Evolutionary conservation across 306 rosid genomes (phyloP).

Genomic region (Prunus davidiana): DNA sequence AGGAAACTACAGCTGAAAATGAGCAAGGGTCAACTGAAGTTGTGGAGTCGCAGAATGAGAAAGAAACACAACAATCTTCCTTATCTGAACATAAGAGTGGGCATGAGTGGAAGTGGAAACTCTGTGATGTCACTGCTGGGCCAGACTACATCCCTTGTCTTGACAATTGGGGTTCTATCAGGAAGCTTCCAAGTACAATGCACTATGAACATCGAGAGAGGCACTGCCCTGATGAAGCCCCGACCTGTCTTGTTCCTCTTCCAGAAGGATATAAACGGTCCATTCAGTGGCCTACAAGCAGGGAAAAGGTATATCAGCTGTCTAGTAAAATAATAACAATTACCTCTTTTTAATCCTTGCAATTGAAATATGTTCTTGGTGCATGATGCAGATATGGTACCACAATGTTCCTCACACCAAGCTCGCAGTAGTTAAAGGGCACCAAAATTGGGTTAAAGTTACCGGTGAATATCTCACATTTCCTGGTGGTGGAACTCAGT

Average conservation of each 20-base stretch:
- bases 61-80: constrained; percentile 35
- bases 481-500: constrained; percentile 97
- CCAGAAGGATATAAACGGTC: constrained; percentile 68
- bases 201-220: constrained; percentile 82
- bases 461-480: constrained; percentile 70
- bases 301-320: constrained; percentile 56
- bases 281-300: constrained; percentile 79
- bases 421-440: constrained; percentile 77
- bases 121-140: constrained; percentile 71
- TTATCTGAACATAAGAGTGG: constrained; percentile 25
- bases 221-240: constrained; percentile 72
- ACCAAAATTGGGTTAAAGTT: constrained; percentile 93
- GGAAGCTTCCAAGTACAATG: constrained; percentile 46
- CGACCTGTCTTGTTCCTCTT: constrained; percentile 76
- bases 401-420: constrained; percentile 67
- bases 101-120: constrained; percentile 67
- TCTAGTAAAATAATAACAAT: not conserved
- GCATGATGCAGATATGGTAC: constrained; percentile 74
- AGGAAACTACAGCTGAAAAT: constrained; percentile 20
- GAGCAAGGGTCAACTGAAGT: constrained; percentile 47
- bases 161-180: constrained; percentile 66
- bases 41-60: constrained; percentile 41
- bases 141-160: constrained; percentile 90
- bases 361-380: constrained; percentile 28
- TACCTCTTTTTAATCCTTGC: constrained; percentile 13